Conservation (phyloP, 495 filamentous ascomycete genomes). For the Oleoguttula mirabilis region DNA sequence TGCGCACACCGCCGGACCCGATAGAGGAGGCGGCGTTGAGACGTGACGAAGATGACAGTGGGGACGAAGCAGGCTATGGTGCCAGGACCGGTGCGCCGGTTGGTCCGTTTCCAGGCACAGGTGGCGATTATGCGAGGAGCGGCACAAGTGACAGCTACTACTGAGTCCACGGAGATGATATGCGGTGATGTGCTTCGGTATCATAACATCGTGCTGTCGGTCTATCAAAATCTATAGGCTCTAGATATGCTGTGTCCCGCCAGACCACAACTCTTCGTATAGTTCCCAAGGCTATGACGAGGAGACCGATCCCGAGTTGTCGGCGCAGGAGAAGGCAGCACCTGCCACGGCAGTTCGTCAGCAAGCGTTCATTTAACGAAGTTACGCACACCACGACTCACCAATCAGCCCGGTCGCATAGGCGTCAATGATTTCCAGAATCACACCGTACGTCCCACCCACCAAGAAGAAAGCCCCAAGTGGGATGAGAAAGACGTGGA, state of each 20-base stretch:
- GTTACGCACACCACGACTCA: slow-evolving; percentile 1
- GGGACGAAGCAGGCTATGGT: slow-evolving; percentile 24
- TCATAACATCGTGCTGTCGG: too few species aligned
- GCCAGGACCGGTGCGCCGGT: slow-evolving; percentile 3
- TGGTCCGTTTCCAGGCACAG: slow-evolving; percentile 34
- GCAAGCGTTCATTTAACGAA: neutral
- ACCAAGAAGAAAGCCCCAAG: slow-evolving; percentile 27
- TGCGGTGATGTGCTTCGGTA: too few species aligned
- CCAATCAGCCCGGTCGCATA: slow-evolving; percentile 28
- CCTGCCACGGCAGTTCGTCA: slow-evolving; percentile 1
- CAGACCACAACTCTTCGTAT: too few species aligned
- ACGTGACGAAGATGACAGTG: slow-evolving; percentile 28
- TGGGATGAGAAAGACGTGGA: slow-evolving; percentile 23
- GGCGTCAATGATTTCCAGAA: slow-evolving; percentile 27
- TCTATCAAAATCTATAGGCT: too few species aligned
- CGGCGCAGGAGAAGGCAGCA: slow-evolving; percentile 15
- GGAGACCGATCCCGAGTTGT: slow-evolving; percentile 12
- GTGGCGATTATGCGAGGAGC: slow-evolving; percentile 25
- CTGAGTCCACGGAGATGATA: too few species aligned
- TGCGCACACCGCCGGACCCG: slow-evolving; percentile 32
- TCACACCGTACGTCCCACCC: slow-evolving; percentile 30
- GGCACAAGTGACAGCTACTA: slow-evolving; percentile 19
- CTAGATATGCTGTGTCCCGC: too few species aligned
- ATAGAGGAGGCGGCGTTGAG: slow-evolving; percentile 20
- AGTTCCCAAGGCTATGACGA: too few species aligned